Conservation (phyloP, 768 basidiomycete genomes). For the Plicaturopsis crispa region DNA sequence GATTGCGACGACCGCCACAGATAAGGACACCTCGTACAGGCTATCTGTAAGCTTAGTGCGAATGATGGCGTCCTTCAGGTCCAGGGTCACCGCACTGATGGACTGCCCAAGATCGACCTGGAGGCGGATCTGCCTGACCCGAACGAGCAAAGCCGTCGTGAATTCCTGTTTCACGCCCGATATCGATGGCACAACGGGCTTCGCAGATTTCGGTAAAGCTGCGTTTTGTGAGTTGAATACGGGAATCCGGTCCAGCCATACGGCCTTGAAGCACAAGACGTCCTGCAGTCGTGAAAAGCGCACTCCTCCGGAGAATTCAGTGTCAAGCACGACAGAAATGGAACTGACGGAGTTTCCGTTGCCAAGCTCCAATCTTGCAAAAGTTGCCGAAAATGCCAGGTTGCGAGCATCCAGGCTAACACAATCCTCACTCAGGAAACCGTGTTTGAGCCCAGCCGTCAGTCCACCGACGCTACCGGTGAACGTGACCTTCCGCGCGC, state of each 20-base stretch:
- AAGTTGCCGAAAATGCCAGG: conserved; percentile 69
- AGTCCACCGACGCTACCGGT: conserved; percentile 78
- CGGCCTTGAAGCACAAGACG: conserved; percentile 90
- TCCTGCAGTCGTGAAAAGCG: conserved; percentile 86
- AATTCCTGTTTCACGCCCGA: conserved; percentile 32
- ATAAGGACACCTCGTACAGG: conserved; percentile 58
- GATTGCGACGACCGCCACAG: conserved; percentile 42
- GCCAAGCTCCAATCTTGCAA: conserved; percentile 42
- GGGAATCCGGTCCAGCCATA: conserved; percentile 87
- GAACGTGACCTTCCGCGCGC: conserved; percentile 62
- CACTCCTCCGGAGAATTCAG: conserved; percentile 72
- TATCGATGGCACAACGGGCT: conserved; percentile 13
- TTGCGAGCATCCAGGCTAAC: conserved; percentile 76
- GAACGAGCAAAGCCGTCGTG: conserved; percentile 57
- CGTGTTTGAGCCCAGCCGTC: conserved; percentile 75
- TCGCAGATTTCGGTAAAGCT: conserved; percentile 14
- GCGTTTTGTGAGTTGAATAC: conserved; percentile 44
- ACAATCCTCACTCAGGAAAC: conserved; percentile 78
- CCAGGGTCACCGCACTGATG: conserved; percentile 64
- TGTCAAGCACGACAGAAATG: conserved; percentile 76
- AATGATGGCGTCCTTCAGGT: conserved; percentile 55
- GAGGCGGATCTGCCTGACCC: conserved; percentile 65
- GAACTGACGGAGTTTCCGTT: conserved; percentile 33
- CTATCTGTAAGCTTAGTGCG: conserved; percentile 59
- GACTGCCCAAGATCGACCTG: conserved; percentile 82